Percentiles rank a stretch among this genome's conserved stretches.
These are phyloP conservation scores for Apiotrichum siamense DNA, from an alignment of 1,284 basidiomycete species.

Conservation along the genomic window DNA sequence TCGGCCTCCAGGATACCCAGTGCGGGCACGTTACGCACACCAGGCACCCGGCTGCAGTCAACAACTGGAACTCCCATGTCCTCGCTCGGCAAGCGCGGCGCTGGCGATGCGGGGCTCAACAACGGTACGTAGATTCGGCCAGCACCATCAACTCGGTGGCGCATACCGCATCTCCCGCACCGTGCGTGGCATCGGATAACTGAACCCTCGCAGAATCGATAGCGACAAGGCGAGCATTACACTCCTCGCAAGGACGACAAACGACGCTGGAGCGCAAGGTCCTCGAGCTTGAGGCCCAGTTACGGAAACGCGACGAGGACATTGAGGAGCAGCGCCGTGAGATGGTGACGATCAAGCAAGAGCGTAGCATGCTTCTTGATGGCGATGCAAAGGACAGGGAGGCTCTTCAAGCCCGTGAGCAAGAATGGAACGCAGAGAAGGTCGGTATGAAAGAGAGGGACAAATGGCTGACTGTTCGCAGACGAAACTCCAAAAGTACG, in stretches of 20 bases:
- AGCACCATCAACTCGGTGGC: no score
- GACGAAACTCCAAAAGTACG: slow-evolving; percentile 1
- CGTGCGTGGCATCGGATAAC: no score
- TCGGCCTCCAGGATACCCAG: slow-evolving; percentile 6
- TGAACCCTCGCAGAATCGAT: slow-evolving; percentile 9
- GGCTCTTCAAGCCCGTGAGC: slow-evolving; percentile 21
- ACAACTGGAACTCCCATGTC: not conserved
- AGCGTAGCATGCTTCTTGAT: slow-evolving; percentile 25
- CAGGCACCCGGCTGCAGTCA: not conserved
- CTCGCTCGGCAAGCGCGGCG: slow-evolving; percentile 18
- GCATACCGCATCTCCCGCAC: no score
- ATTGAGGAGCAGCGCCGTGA: slow-evolving; percentile 27
- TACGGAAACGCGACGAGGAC: slow-evolving; percentile 14
- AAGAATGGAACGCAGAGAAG: slow-evolving; percentile 29
- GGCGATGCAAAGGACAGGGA: slow-evolving; percentile 23
- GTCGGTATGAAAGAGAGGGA: slow-evolving; percentile 15
- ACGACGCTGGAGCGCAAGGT: slow-evolving; percentile 21
- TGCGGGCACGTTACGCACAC: not conserved
- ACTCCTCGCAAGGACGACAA: slow-evolving; percentile 13
- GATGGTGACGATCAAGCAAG: slow-evolving; percentile 25
- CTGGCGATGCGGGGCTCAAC: slow-evolving; percentile 23
- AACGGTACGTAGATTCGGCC: slow-evolving; percentile 7
- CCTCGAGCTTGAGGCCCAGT: slow-evolving; percentile 18
- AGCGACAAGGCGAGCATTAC: slow-evolving; percentile 15
- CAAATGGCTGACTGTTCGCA: not conserved